Percentiles rank a stretch among this genome's conserved stretches.
Evolutionary conservation across 306 rosid species (phyloP).

Genomic region (Nissolia schottii): DNA sequence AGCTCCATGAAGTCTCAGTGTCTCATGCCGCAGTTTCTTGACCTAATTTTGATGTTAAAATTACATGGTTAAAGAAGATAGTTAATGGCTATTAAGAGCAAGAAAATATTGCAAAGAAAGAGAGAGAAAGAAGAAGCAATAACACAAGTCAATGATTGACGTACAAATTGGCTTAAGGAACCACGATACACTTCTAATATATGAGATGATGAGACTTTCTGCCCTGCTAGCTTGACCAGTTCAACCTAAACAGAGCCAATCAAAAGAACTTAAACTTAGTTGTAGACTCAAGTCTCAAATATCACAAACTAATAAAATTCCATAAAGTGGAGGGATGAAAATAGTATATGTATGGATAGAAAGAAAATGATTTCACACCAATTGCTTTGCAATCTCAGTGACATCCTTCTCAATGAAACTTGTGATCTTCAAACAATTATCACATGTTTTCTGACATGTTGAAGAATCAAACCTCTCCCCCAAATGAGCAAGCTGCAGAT

Average conservation of each 20-base stretch:
- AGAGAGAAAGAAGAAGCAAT: not conserved
- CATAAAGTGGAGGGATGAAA: not conserved
- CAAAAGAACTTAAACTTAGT: conserved; percentile 18
- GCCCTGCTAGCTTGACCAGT: conserved; percentile 68
- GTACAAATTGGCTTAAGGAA: conserved; percentile 82
- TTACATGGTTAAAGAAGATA: conserved; percentile 12
- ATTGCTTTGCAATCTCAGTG: conserved; percentile 73
- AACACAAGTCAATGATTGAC: conserved; percentile 18
- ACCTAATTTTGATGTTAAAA: conserved; percentile 49
- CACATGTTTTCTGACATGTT: conserved; percentile 90
- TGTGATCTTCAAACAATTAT: conserved; percentile 72
- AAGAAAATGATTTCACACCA: conserved; percentile 54
- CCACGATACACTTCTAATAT: conserved; percentile 90
- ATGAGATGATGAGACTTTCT: conserved; percentile 84
- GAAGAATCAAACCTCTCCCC: conserved; percentile 88
- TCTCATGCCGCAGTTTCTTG: conserved; percentile 80
- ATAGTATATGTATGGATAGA: not conserved
- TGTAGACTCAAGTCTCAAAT: conserved; percentile 7
- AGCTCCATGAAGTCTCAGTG: conserved; percentile 68
- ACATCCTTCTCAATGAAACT: conserved; percentile 81
- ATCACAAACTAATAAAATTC: conserved; percentile 13
- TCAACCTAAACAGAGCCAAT: conserved; percentile 60
- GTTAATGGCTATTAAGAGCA: conserved; percentile 6
- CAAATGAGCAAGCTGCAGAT: conserved; percentile 84
- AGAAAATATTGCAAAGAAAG: not conserved